Conservation (phyloP, 257 asterid species). For the Catharanthus roseus region DNA sequence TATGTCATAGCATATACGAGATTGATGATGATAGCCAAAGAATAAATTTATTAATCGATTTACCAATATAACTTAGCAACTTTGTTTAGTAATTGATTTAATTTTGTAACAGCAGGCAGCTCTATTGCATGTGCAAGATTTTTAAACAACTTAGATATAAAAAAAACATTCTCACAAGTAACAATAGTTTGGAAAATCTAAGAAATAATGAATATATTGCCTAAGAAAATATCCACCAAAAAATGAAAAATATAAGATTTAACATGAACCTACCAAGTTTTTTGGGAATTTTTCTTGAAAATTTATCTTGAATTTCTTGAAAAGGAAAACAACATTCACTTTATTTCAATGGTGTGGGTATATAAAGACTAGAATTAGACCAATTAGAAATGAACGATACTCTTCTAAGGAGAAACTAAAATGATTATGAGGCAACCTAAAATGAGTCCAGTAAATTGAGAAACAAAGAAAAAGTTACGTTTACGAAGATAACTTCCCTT, state of each 20-base stretch:
- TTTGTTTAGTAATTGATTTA: neutral
- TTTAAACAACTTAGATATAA: neutral
- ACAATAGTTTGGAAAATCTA: neutral
- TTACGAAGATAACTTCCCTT: conserved; percentile 12
- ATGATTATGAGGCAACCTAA: too few relatives aligned
- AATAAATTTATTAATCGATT: neutral
- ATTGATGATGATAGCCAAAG: neutral
- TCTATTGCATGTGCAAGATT: neutral
- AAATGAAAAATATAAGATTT: too few relatives aligned
- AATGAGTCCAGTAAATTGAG: too few relatives aligned
- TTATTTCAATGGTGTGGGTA: too few relatives aligned
- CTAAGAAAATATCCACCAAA: neutral
- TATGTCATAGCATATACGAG: neutral
- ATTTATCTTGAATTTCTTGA: too few relatives aligned
- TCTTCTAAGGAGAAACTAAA: too few relatives aligned
- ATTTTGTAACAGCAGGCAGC: neutral
- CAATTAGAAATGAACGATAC: too few relatives aligned
- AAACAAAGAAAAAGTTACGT: too few relatives aligned
- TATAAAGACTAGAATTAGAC: too few relatives aligned
- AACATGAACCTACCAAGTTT: too few relatives aligned
- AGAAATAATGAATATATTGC: neutral
- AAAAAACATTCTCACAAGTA: too few relatives aligned
- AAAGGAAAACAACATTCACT: neutral
- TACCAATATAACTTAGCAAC: neutral
- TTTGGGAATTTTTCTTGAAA: too few relatives aligned